These are phyloP conservation scores for Triticum timopheevii DNA, from an alignment of 176 grass and related monocot genomes.

Conservation along the genomic window DNA sequence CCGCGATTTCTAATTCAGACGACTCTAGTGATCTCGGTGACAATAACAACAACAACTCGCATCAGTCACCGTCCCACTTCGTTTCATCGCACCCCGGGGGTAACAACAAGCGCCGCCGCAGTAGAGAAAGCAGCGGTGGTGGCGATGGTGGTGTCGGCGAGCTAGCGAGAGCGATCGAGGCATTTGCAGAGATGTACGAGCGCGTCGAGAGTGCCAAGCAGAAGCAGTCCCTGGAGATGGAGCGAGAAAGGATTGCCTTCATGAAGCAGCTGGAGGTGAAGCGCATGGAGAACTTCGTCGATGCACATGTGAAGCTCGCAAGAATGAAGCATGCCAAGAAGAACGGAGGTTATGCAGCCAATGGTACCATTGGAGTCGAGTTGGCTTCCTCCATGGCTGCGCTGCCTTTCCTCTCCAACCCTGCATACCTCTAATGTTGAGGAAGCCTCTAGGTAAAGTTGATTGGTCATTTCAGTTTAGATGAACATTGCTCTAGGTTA, in stretches of 20 bases:
- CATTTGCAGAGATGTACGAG: constrained; percentile 91
- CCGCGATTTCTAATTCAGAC: constrained; percentile 23
- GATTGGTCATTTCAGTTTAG: not conserved
- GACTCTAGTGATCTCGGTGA: constrained; percentile 36
- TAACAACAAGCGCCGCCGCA: constrained; percentile 25
- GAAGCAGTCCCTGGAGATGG: constrained; percentile 73
- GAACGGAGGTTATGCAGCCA: constrained; percentile 25
- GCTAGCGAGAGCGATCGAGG: constrained; percentile 70
- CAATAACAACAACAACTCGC: not conserved
- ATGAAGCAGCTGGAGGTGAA: constrained; percentile 80
- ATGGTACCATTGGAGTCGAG: constrained; percentile 38
- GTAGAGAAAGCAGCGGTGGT: not conserved
- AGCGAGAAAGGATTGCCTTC: constrained; percentile 77
- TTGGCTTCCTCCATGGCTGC: constrained; percentile 50
- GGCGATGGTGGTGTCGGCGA: constrained; percentile 53
- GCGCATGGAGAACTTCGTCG: constrained; percentile 85
- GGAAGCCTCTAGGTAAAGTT: constrained; percentile 41
- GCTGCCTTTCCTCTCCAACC: constrained; percentile 61
- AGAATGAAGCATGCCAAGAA: constrained; percentile 67
- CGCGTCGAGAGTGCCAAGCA: constrained; percentile 77
- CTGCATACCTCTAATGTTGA: constrained; percentile 46
- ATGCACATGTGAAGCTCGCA: constrained; percentile 80
- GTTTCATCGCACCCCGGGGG: constrained; percentile 48
- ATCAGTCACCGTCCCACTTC: constrained; percentile 39
- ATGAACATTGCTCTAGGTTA: not conserved